phyloP scores from a whole-genome alignment of 2,329 filamentous ascomycete species.

The Nothophoma quercina region DNA sequence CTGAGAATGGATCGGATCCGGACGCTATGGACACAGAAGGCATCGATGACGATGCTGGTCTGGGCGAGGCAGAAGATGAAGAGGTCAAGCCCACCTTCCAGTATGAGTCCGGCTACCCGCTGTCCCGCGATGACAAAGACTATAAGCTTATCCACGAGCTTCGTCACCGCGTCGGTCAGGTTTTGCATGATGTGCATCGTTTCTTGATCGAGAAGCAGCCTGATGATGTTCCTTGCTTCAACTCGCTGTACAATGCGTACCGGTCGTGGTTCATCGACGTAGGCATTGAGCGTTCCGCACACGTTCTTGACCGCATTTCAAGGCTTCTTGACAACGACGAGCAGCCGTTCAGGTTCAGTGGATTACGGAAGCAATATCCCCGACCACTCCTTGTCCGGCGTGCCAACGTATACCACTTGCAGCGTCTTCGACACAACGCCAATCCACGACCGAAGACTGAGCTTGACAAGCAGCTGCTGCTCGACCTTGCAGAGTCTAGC shows the following conservation, averaged over 20 bases:
- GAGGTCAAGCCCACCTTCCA: conserved; percentile 85
- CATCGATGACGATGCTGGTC: conserved; percentile 58
- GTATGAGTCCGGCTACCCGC: conserved; percentile 86
- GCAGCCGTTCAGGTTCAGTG: conserved; percentile 92
- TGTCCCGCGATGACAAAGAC: conserved; percentile 64
- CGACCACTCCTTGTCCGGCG: conserved; percentile 89
- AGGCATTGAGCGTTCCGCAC: conserved; percentile 92
- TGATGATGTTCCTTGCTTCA: conserved; percentile 96
- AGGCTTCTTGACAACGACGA: conserved; percentile 87
- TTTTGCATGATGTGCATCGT: conserved; percentile 82
- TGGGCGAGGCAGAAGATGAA: conserved; percentile 77
- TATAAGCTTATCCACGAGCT: conserved; percentile 82
- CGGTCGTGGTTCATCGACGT: conserved; percentile 97
- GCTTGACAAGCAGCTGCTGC: conserved; percentile 83
- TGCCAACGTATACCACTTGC: conserved; percentile 92
- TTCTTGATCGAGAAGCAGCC: conserved; percentile 87
- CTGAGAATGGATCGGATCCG: conserved; percentile 54
- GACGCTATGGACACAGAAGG: conserved; percentile 55
- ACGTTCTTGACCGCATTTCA: conserved; percentile 86
- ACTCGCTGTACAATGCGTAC: conserved; percentile 88
- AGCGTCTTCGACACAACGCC: conserved; percentile 93
- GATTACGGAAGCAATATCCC: conserved; percentile 89
- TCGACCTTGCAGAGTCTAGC: conserved; percentile 88
- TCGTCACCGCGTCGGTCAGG: conserved; percentile 78
- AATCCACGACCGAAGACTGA: conserved; percentile 86